phyloP scores from a whole-genome alignment of 331 rosid species.

The Dryas integrifolia region DNA sequence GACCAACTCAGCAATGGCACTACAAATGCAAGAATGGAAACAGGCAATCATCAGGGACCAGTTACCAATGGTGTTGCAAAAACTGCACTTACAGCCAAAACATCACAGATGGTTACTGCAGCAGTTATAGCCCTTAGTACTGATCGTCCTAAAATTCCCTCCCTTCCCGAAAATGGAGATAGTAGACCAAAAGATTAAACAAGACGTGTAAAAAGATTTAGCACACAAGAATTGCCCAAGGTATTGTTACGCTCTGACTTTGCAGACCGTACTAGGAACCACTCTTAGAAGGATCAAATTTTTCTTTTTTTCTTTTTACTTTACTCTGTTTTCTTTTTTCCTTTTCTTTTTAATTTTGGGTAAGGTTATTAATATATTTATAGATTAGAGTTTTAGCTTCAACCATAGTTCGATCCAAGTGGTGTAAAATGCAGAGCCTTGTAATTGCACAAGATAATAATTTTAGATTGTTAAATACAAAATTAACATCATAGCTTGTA shows the following conservation, averaged over 20 bases:
- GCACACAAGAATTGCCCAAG: conserved; percentile 45
- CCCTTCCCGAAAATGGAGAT: conserved; percentile 53
- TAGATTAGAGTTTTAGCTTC: conserved; percentile 47
- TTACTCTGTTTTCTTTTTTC: no score
- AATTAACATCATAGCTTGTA: conserved; percentile 32
- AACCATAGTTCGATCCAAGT: conserved; percentile 41
- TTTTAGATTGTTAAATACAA: conserved; percentile 27
- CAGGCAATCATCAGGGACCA: conserved; percentile 33
- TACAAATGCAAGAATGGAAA: conserved; percentile 47
- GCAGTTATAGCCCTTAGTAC: conserved; percentile 34
- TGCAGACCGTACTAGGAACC: conserved; percentile 33
- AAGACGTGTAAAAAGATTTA: conserved; percentile 36
- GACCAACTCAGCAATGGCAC: conserved; percentile 43
- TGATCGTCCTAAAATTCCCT: conserved; percentile 31
- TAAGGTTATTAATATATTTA: conserved; percentile 38
- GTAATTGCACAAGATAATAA: conserved; percentile 38
- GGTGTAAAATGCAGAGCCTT: conserved; percentile 62
- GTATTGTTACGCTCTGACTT: conserved; percentile 16
- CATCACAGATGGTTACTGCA: conserved; percentile 37
- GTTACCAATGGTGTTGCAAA: conserved; percentile 51
- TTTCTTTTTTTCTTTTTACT: conserved; percentile 21
- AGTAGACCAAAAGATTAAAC: conserved; percentile 40
- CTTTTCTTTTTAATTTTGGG: neutral
- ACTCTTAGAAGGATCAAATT: conserved; percentile 37
- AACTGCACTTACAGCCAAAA: conserved; percentile 37